These are phyloP conservation scores for Ciborinia camelliae DNA, from an alignment of 2,329 filamentous ascomycete species.

Conservation along the genomic window DNA sequence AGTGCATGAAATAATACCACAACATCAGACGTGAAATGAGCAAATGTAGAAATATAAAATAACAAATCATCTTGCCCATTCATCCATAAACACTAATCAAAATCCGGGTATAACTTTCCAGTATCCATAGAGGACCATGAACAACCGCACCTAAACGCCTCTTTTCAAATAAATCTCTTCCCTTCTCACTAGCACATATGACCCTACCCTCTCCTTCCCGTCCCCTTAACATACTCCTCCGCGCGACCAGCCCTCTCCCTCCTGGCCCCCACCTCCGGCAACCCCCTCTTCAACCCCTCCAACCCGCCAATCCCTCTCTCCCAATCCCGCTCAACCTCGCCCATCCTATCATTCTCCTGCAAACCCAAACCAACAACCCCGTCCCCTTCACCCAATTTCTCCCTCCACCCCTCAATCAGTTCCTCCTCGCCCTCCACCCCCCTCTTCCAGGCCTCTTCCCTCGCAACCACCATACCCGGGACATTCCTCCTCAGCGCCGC, in stretches of 20 bases:
- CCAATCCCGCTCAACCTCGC: conserved; percentile 47
- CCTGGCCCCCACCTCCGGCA: conserved; percentile 60
- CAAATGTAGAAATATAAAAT: conserved; percentile 5
- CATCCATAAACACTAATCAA: conserved; percentile 7
- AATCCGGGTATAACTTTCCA: conserved; percentile 13
- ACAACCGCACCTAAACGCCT: conserved; percentile 8
- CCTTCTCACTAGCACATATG: not conserved
- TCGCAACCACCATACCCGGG: conserved; percentile 25
- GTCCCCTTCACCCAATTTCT: conserved; percentile 21
- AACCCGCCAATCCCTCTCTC: conserved; percentile 49
- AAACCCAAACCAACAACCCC: conserved; percentile 18
- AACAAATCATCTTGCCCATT: not conserved
- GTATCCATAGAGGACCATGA: conserved; percentile 1
- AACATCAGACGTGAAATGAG: not conserved
- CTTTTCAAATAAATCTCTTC: not conserved
- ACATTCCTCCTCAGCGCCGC: conserved; percentile 41
- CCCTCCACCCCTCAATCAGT: conserved; percentile 25
- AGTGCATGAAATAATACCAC: not conserved
- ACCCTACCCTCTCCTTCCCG: conserved; percentile 19
- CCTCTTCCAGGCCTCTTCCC: conserved; percentile 25
- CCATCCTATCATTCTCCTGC: conserved; percentile 44
- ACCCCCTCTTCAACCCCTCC: conserved; percentile 53
- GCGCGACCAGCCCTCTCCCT: conserved; percentile 63
- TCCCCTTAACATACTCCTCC: conserved; percentile 34
- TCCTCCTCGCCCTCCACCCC: conserved; percentile 28